Evolutionary conservation across 108 stramenopile species (phyloP).

Genomic region (Cyclotella cryptica): DNA sequence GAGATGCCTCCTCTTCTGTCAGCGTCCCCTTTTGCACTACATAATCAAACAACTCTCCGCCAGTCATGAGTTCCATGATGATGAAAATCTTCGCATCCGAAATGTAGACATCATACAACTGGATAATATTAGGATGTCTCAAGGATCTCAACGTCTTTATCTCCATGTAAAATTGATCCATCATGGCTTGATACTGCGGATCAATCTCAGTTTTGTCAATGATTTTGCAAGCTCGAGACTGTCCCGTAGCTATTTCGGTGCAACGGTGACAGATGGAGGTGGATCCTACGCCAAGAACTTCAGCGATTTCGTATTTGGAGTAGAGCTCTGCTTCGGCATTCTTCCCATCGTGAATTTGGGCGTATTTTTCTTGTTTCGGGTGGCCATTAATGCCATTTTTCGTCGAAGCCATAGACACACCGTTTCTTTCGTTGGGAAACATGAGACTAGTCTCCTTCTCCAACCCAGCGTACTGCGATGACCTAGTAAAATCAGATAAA

Average conservation of each 20-base stretch:
- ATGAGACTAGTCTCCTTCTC: constrained; percentile 59
- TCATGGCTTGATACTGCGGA: constrained; percentile 85
- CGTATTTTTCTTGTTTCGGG: constrained; percentile 4
- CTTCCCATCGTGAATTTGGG: constrained; percentile 66
- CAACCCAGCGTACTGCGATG: constrained; percentile 62
- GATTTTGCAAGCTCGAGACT: constrained; percentile 93
- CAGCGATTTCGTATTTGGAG: constrained; percentile 87
- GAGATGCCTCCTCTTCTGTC: constrained; percentile 85
- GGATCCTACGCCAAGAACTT: constrained; percentile 95
- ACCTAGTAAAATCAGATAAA: constrained; percentile 22
- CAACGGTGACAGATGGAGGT: constrained; percentile 96
- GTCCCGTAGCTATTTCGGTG: constrained; percentile 52
- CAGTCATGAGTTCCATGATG: constrained; percentile 98
- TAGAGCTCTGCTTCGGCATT: constrained; percentile 74
- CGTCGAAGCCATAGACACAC: not conserved
- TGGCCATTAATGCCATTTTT: constrained; percentile 2
- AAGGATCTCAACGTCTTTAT: constrained; percentile 80
- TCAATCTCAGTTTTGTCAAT: constrained; percentile 95
- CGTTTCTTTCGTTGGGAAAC: constrained; percentile 11
- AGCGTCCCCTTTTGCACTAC: constrained; percentile 94
- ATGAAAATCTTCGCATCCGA: constrained; percentile 93
- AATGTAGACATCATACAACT: constrained; percentile 93
- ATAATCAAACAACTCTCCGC: constrained; percentile 99
- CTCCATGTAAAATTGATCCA: constrained; percentile 96
- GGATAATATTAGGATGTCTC: constrained; percentile 94